phyloP scores from a whole-genome alignment of 108 stramenopile genomes.

The Ochromonas danica region DNA sequence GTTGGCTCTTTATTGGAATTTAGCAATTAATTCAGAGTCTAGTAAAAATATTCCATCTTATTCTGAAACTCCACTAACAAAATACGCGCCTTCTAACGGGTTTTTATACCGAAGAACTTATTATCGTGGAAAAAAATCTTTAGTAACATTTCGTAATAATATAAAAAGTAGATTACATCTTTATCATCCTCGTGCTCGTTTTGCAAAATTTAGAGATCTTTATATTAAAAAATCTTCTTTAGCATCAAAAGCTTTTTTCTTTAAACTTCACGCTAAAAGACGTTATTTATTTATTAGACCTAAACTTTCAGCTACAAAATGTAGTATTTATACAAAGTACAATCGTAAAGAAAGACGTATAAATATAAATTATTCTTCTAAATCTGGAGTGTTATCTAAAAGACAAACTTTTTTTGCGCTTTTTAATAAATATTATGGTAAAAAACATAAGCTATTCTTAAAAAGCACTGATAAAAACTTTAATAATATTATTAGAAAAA shows the following conservation, averaged over 20 bases:
- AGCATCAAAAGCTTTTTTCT: conserved; percentile 17
- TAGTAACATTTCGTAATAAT: conserved; percentile 17
- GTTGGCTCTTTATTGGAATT: conserved; percentile 16
- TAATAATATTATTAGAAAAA: conserved; percentile 18
- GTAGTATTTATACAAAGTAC: conserved; percentile 17
- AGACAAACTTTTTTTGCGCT: conserved; percentile 16
- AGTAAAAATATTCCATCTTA: conserved; percentile 17
- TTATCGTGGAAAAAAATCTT: conserved; percentile 17
- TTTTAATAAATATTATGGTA: conserved; percentile 18
- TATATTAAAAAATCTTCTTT: conserved; percentile 18
- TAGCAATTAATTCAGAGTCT: conserved; percentile 17
- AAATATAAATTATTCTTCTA: conserved; percentile 18
- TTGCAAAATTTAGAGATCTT: conserved; percentile 17
- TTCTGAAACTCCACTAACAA: conserved; percentile 16
- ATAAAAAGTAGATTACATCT: conserved; percentile 17
- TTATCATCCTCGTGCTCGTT: conserved; percentile 15
- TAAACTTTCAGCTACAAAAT: conserved; percentile 17
- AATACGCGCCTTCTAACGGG: conserved; percentile 13
- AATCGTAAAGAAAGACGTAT: conserved; percentile 17
- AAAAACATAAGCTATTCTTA: conserved; percentile 17
- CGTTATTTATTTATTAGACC: conserved; percentile 17
- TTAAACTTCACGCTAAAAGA: conserved; percentile 17
- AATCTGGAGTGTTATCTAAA: conserved; percentile 17
- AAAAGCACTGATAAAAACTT: conserved; percentile 17
- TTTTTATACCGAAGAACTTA: conserved; percentile 17